A percentile compares a stretch with the other conserved stretches of the same genome.
phyloP scores from a whole-genome alignment of 192 early-diverging fungal species.

The Mortierella hygrophila region DNA sequence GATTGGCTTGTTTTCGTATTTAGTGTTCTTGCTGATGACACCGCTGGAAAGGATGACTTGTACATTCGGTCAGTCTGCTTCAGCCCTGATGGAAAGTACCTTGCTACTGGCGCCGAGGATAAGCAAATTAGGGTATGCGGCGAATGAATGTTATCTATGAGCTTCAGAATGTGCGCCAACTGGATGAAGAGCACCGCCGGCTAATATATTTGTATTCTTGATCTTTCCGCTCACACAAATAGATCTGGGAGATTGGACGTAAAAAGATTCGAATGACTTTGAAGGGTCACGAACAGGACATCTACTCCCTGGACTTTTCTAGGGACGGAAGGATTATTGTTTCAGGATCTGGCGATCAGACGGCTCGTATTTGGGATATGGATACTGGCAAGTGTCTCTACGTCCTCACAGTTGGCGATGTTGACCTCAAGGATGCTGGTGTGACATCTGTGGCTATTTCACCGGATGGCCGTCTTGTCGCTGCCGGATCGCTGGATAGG shows the following conservation, averaged over 20 bases:
- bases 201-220: neutral
- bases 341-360: conserved; percentile 89
- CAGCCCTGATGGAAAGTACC: conserved; percentile 88
- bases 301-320: conserved; percentile 96
- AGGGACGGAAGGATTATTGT: conserved; percentile 91
- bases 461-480: conserved; percentile 88
- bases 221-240: neutral
- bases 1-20: neutral
- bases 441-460: conserved; percentile 96
- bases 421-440: conserved; percentile 88
- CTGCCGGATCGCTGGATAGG: conserved; percentile 92
- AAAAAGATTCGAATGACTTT: conserved; percentile 76
- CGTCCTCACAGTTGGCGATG: conserved; percentile 84
- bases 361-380: conserved; percentile 91
- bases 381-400: conserved; percentile 79
- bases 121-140: conserved; percentile 85
- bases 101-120: conserved; percentile 98
- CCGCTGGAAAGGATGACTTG: conserved; percentile 83
- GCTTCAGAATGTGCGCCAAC: neutral
- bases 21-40: conserved; percentile 85
- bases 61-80: conserved; percentile 98
- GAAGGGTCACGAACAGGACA: conserved; percentile 94
- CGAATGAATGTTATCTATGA: neutral
- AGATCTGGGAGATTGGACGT: conserved; percentile 78
- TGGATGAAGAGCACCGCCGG: neutral